phyloP scores from a whole-genome alignment of 1,284 basidiomycete species.

The Ustilago loliicola region DNA sequence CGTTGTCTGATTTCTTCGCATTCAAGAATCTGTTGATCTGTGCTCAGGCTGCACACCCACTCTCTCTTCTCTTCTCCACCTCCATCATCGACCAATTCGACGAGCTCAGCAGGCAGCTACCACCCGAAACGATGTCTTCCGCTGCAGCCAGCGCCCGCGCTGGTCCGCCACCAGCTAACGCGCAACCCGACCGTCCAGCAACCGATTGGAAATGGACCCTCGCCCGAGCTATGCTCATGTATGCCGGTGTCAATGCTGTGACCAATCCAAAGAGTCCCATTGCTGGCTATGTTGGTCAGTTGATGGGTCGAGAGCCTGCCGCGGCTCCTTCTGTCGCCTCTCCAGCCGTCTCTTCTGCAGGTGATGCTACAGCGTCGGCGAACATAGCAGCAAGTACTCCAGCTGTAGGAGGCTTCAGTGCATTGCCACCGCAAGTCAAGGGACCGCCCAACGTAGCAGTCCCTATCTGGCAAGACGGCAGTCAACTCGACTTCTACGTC shows the following conservation, averaged over 20 bases:
- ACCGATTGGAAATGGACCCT: slow-evolving; percentile 48
- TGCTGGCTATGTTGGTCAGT: slow-evolving; percentile 30
- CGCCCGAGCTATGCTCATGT: slow-evolving; percentile 40
- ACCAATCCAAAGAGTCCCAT: slow-evolving; percentile 43
- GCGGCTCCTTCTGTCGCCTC: neutral
- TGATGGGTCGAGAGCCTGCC: slow-evolving; percentile 23
- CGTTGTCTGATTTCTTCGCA: neutral
- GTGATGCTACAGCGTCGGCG: neutral
- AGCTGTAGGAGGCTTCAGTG: neutral
- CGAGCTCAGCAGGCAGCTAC: neutral
- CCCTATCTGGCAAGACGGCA: slow-evolving; percentile 37
- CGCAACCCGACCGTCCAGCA: slow-evolving; percentile 17
- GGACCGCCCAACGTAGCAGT: slow-evolving; percentile 38
- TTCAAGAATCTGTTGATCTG: neutral
- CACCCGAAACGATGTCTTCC: slow-evolving; percentile 15
- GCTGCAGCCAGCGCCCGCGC: slow-evolving; percentile 10
- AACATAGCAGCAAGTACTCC: neutral
- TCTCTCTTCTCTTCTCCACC: neutral
- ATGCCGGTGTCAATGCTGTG: slow-evolving; percentile 43
- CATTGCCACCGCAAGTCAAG: slow-evolving; percentile 12
- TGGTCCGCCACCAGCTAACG: neutral
- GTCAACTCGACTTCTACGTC: slow-evolving; percentile 53
- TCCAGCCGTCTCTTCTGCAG: neutral
- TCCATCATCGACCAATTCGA: slow-evolving; percentile 1
- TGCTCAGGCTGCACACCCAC: neutral